Evolutionary conservation across 345 rosid genomes (phyloP).

Genomic region (Hevea brasiliensis): DNA sequence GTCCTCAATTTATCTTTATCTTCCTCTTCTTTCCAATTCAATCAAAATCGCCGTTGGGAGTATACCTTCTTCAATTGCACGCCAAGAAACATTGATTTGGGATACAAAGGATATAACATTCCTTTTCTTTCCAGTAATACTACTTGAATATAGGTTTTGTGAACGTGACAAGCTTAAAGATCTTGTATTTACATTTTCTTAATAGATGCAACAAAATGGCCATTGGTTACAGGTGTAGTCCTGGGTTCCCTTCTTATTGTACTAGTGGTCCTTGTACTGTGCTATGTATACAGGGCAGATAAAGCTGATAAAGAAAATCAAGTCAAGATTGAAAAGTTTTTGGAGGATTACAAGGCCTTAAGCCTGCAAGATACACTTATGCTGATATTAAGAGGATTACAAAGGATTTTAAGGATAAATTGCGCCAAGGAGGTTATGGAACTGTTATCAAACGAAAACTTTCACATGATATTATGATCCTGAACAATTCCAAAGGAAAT

Average conservation of each 20-base stretch:
- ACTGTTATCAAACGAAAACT: constrained; percentile 9
- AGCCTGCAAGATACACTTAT: constrained; percentile 11
- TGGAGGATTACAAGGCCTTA: constrained; percentile 17
- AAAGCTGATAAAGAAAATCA: constrained; percentile 5
- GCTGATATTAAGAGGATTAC: constrained; percentile 14
- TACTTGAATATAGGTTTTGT: too few species aligned
- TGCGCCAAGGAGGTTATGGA: constrained; percentile 12
- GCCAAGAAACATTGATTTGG: not conserved
- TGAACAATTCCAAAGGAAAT: constrained; percentile 11
- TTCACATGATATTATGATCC: constrained; percentile 6
- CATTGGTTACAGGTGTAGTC: not conserved
- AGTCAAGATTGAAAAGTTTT: constrained; percentile 7
- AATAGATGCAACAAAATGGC: not conserved
- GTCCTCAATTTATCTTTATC: constrained; percentile 17
- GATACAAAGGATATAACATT: not conserved
- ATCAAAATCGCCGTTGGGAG: fast-evolving
- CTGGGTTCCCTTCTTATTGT: not conserved
- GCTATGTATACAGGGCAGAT: not conserved
- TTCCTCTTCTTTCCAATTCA: constrained; percentile 12
- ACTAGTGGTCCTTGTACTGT: not conserved
- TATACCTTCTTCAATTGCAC: constrained; percentile 9
- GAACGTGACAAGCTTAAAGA: not conserved
- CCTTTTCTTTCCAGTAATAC: not conserved
- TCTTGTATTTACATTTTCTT: not conserved
- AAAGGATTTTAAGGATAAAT: not conserved